Percentiles rank a stretch among this genome's conserved stretches.
These are phyloP conservation scores for Pichia sp. DNA, from an alignment of 1,139 yeast species.

Conservation along the genomic window DNA sequence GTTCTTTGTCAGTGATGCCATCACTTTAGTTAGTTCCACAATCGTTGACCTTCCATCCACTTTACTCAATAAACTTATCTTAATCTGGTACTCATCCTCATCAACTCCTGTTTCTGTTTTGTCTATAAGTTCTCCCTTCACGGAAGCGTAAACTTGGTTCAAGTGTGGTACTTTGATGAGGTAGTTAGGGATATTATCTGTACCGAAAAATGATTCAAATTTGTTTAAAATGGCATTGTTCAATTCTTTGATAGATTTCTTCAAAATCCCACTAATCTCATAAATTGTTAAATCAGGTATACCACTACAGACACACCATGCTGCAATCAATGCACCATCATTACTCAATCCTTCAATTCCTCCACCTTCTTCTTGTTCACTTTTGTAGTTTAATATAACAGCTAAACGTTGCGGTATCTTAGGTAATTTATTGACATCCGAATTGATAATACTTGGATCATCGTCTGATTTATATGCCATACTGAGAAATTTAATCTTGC, in stretches of 20 bases:
- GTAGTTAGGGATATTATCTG: constrained; percentile 56
- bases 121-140: constrained; percentile 24
- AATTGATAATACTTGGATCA: constrained; percentile 80
- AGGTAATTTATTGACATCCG: constrained; percentile 63
- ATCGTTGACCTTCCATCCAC: constrained; percentile 88
- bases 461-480: constrained; percentile 72
- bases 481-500: constrained; percentile 51
- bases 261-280: constrained; percentile 69
- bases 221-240: constrained; percentile 53
- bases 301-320: constrained; percentile 89
- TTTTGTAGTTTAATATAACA: constrained; percentile 60
- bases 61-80: constrained; percentile 58
- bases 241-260: constrained; percentile 48
- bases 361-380: constrained; percentile 79
- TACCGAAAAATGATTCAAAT: constrained; percentile 68
- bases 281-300: constrained; percentile 65
- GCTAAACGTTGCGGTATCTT: constrained; percentile 78
- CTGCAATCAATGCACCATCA: constrained; percentile 67
- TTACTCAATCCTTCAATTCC: constrained; percentile 77
- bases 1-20: constrained; percentile 65
- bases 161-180: constrained; percentile 56
- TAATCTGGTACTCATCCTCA: constrained; percentile 40
- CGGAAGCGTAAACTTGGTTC: constrained; percentile 41
- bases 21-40: constrained; percentile 78
- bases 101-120: constrained; percentile 18